Conservation (phyloP, 148 eudicot genomes). For the Vaccinium darrowii region DNA sequence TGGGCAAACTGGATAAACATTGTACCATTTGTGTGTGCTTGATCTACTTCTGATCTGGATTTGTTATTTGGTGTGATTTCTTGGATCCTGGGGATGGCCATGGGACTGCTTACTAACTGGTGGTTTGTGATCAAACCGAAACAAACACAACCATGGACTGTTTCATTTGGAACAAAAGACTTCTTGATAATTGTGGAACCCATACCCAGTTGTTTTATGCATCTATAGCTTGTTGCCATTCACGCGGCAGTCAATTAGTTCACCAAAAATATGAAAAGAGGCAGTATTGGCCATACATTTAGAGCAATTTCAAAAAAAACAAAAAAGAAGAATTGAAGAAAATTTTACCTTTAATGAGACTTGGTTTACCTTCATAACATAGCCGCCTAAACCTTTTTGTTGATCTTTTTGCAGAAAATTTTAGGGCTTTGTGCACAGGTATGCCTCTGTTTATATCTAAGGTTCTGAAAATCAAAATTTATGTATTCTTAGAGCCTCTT, state of each 20-base stretch:
- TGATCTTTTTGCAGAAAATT: slow-evolving; percentile 65
- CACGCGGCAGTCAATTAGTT: neutral
- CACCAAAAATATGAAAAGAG: neutral
- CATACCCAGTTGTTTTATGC: neutral
- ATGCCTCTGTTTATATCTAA: slow-evolving; percentile 15
- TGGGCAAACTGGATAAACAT: neutral
- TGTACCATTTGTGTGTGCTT: neutral
- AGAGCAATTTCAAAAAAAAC: no score
- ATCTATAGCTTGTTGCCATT: neutral
- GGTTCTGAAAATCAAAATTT: neutral
- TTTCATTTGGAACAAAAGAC: slow-evolving; percentile 7
- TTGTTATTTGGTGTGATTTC: neutral
- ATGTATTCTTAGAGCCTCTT: neutral
- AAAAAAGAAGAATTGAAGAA: neutral
- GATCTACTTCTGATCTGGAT: neutral
- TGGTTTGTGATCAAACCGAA: neutral
- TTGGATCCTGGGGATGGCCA: neutral
- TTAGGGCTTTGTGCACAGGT: slow-evolving; percentile 94
- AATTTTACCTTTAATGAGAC: neutral
- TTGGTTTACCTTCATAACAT: neutral
- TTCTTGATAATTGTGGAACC: neutral
- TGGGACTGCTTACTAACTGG: neutral
- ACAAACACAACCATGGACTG: neutral
- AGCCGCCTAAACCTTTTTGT: neutral
- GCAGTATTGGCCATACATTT: neutral